Base-by-base conservation (phyloP, 2,329 filamentous ascomycete genomes). In the Orbilia oligospora region DNA sequence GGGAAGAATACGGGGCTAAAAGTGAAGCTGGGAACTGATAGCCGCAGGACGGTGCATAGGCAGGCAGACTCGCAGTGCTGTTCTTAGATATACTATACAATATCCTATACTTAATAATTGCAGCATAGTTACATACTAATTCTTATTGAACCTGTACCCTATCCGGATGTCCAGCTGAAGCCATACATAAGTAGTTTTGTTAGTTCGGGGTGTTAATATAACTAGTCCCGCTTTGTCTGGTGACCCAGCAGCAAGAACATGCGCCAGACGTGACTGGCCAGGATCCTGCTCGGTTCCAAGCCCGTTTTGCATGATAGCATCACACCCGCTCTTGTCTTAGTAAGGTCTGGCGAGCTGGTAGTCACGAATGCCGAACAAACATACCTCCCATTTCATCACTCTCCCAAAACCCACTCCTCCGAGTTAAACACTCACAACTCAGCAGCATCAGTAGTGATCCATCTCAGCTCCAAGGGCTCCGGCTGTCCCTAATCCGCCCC, bases 1-100 rank as follows among this genome's bases (percentile, higher is more conserved):
- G 95, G 98, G 84, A 89, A 95, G 83, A 89, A 94, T 83, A 95
- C 92, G 79, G 96, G 96, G 27, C 94, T 99, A 79, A 98, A 97
- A 85, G 61, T 68, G 5, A 71, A 61, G 22, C 30, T 77, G 22
- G 61, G 49, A 10, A 63, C 56, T n/a, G 73, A 77, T 30, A 67
- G 51, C 20, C 73, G 73, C 51, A 71, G 51, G 51, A 77, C 73
- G 10, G 41, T 64, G 10, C 67, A 61, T 8, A 44, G 67, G 41
- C 73, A 41, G 6, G 10, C 41, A 18, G 68, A 77, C 18, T 71
- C 73, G 9, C 24, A 61, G 3, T 77, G 73, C 51, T 77, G 73
- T 55, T 64, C 44, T 44, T 64, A 49, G 27, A 27, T 8, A 49
- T 66, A 27, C 16, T 8, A 49, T 66, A 27, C 16, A 6, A 33